phyloP scores from a whole-genome alignment of 2,329 filamentous ascomycete species.

The Aureobasidium sp. region DNA sequence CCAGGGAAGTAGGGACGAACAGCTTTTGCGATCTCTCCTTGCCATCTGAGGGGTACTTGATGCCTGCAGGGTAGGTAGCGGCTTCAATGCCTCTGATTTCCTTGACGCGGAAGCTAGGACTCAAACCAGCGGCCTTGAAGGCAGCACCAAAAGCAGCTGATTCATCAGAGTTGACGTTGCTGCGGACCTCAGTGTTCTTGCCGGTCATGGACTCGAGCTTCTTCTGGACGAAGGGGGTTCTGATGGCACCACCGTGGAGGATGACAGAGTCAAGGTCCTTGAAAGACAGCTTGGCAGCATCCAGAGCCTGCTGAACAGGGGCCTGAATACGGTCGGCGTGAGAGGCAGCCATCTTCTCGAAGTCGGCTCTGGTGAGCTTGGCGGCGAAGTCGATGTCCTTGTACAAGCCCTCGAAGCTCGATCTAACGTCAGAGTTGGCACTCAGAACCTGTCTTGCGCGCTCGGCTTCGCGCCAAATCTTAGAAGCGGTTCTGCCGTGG shows the following conservation, averaged over 20 bases:
- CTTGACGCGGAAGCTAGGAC: constrained; percentile 94
- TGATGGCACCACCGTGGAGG: constrained; percentile 79
- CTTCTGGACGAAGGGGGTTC: constrained; percentile 91
- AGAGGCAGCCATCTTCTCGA: constrained; percentile 66
- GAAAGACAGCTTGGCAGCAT: constrained; percentile 61
- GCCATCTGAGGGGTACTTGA: constrained; percentile 61
- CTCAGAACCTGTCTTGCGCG: constrained; percentile 81
- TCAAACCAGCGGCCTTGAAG: constrained; percentile 86
- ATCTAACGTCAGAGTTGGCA: constrained; percentile 74
- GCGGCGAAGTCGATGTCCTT: constrained; percentile 92
- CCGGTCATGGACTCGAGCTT: constrained; percentile 69
- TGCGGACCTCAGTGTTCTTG: constrained; percentile 68
- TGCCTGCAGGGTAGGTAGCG: constrained; percentile 61
- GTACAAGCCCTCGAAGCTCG: constrained; percentile 80
- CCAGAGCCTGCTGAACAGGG: constrained; percentile 67
- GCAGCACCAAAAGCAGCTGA: constrained; percentile 92
- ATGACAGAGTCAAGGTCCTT: constrained; percentile 81
- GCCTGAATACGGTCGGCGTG: constrained; percentile 59
- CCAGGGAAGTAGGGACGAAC: constrained; percentile 67
- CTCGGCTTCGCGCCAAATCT: constrained; percentile 89
- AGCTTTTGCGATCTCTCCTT: constrained; percentile 70
- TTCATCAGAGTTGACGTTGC: constrained; percentile 95
- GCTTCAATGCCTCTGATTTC: constrained; percentile 81
- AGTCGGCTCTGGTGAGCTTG: constrained; percentile 70
- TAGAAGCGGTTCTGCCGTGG: constrained; percentile 78